Conservation (phyloP, 2,329 filamentous ascomycete species). For the Fusarium sp. region DNA sequence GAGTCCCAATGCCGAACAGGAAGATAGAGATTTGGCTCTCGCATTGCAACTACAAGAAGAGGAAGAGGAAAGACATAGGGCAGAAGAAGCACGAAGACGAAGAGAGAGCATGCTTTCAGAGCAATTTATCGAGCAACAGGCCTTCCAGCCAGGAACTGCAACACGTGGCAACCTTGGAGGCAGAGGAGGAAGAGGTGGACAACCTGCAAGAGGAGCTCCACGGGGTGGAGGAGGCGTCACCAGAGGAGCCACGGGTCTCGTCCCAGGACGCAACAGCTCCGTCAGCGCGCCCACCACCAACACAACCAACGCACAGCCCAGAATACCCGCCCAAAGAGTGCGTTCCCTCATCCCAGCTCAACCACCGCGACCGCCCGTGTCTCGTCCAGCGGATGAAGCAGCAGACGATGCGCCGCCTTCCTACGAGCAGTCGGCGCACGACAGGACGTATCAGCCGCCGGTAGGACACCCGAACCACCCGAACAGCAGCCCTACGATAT, state of each 20-base stretch:
- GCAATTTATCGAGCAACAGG: slow-evolving; percentile 74
- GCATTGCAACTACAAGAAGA: slow-evolving; percentile 95
- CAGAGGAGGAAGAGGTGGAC: slow-evolving; percentile 14
- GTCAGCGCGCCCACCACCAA: slow-evolving; percentile 32
- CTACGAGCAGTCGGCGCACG: slow-evolving; percentile 66
- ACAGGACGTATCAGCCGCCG: slow-evolving; percentile 61
- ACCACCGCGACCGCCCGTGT: slow-evolving; percentile 49
- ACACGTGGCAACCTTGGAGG: slow-evolving; percentile 37
- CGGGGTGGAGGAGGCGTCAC: slow-evolving; percentile 31
- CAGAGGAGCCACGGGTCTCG: slow-evolving; percentile 31
- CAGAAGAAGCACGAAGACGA: slow-evolving; percentile 68
- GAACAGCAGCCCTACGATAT: slow-evolving; percentile 44
- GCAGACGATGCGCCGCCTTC: slow-evolving; percentile 64
- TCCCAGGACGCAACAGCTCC: slow-evolving; percentile 37
- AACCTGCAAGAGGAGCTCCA: slow-evolving; percentile 3
- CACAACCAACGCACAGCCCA: slow-evolving; percentile 28
- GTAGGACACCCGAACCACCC: slow-evolving; percentile 61
- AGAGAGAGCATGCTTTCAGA: slow-evolving; percentile 76
- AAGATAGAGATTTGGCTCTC: slow-evolving; percentile 88
- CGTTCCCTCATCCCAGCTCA: slow-evolving; percentile 54
- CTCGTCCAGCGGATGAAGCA: slow-evolving; percentile 50
- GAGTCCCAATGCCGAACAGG: slow-evolving; percentile 66
- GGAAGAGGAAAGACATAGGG: slow-evolving; percentile 82
- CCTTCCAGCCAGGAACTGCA: slow-evolving; percentile 47
- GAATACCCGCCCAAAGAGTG: slow-evolving; percentile 49